Percentiles rank a stretch among this genome's conserved stretches.
Conservation (phyloP, 2,329 filamentous ascomycete species). For the Alternaria postmessia region DNA sequence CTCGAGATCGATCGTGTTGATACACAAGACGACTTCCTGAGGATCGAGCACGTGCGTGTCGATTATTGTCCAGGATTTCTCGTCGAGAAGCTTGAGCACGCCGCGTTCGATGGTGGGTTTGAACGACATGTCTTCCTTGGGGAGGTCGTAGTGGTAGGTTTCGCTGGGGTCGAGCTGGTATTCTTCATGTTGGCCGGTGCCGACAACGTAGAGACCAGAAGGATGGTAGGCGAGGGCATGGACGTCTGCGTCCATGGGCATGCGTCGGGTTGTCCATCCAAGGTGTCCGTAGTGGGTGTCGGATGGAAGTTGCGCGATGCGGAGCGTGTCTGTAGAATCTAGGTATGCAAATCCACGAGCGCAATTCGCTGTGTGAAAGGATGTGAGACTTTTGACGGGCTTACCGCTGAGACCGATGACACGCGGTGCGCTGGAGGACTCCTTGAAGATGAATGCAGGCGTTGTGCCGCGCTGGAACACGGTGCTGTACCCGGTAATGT, state of each 20-base stretch:
- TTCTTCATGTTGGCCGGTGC: conserved; percentile 70
- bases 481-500: conserved; percentile 79
- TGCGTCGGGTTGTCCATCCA: conserved; percentile 76
- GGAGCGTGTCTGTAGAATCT: conserved; percentile 66
- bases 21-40: conserved; percentile 79
- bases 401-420: conserved; percentile 76
- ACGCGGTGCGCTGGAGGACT: conserved; percentile 77
- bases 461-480: conserved; percentile 84
- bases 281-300: conserved; percentile 75
- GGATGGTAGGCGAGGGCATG: conserved; percentile 79
- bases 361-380: conserved; percentile 79
- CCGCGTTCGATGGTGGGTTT: conserved; percentile 75
- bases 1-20: conserved; percentile 86
- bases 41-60: conserved; percentile 77
- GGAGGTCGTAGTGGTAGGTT: conserved; percentile 83
- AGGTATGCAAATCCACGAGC: conserved; percentile 85
- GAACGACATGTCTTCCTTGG: conserved; percentile 67
- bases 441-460: conserved; percentile 83
- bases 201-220: conserved; percentile 78
- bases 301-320: conserved; percentile 75
- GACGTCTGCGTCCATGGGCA: conserved; percentile 74
- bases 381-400: conserved; percentile 74
- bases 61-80: conserved; percentile 78
- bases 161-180: conserved; percentile 84
- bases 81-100: conserved; percentile 79